These are phyloP conservation scores for Suhomyces canberraensis DNA, from an alignment of 805 yeast genomes.

Conservation along the genomic window DNA sequence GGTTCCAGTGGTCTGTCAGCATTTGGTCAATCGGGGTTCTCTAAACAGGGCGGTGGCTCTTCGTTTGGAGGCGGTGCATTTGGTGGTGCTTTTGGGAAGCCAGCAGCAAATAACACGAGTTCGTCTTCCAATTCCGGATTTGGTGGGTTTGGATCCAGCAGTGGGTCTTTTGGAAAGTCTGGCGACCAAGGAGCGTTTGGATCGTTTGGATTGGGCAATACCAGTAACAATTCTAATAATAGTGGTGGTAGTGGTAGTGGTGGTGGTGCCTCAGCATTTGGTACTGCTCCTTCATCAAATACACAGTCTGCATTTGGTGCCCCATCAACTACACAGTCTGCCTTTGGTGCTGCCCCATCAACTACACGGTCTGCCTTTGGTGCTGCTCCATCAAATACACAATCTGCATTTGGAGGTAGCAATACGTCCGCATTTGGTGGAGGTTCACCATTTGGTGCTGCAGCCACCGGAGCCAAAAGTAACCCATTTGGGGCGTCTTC, in stretches of 20 bases:
- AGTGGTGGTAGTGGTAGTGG: neutral
- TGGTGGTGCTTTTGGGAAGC: no score
- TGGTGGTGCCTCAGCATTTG: neutral
- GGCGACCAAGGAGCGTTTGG: slow-evolving; percentile 4
- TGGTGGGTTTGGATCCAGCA: no score
- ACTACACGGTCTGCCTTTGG: slow-evolving; percentile 9
- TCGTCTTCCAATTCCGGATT: slow-evolving; percentile 2
- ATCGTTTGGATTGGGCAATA: neutral
- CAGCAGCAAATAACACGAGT: no score
- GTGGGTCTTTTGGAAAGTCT: slow-evolving; percentile 5
- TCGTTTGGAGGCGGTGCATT: no score
- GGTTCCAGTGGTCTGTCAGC: no score
- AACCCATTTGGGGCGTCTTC: slow-evolving; percentile 15
- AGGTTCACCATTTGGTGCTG: slow-evolving; percentile 10
- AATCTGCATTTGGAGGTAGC: slow-evolving; percentile 1
- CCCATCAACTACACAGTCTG: slow-evolving; percentile 2
- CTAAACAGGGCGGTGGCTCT: no score
- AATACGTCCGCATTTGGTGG: no score
- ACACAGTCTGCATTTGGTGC: slow-evolving; percentile 1
- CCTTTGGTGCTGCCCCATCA: slow-evolving; percentile 7
- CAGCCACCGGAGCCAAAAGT: slow-evolving; percentile 2
- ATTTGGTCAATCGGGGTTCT: no score
- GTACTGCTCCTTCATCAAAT: no score
- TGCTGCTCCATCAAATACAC: neutral
- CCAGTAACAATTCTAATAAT: neutral